Evolutionary conservation across 2,329 filamentous ascomycete genomes (phyloP).

Genomic region (Pestalotiopsis sp.): DNA sequence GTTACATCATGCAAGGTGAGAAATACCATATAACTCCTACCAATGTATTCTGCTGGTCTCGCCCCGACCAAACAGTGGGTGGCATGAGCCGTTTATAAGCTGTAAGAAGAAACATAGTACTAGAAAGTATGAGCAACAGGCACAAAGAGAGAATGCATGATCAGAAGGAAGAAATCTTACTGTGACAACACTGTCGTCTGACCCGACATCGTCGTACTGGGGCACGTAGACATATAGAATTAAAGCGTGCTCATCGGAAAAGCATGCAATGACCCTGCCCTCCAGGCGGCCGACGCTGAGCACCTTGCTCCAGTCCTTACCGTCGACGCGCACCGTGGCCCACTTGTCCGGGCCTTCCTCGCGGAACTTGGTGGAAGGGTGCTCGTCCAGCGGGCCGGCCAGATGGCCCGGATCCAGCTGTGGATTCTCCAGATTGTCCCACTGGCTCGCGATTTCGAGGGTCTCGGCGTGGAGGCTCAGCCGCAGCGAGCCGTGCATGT

Average conservation of each 20-base stretch:
- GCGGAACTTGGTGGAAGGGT: slow-evolving; percentile 81
- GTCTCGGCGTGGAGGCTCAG: slow-evolving; percentile 82
- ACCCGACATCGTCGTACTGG: slow-evolving; percentile 66
- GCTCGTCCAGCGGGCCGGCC: slow-evolving; percentile 71
- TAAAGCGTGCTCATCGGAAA: slow-evolving; percentile 77
- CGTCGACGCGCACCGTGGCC: slow-evolving; percentile 90
- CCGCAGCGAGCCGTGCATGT: slow-evolving; percentile 88
- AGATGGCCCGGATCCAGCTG: slow-evolving; percentile 81
- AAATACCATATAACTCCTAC: background rate
- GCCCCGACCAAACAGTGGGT: background rate
- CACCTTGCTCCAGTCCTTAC: slow-evolving; percentile 92
- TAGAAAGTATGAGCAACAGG: slow-evolving; percentile 20
- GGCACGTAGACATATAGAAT: slow-evolving; percentile 84
- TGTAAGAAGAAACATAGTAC: slow-evolving; percentile 36
- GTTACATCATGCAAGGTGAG: background rate
- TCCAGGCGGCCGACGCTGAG: slow-evolving; percentile 88
- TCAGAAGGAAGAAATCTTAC: slow-evolving; percentile 47
- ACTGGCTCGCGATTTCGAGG: slow-evolving; percentile 82
- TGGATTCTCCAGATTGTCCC: slow-evolving; percentile 85
- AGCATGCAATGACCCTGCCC: slow-evolving; percentile 90
- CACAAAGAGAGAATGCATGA: background rate
- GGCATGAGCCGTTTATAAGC: slow-evolving; percentile 15
- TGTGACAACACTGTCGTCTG: slow-evolving; percentile 76
- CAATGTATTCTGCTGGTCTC: background rate
- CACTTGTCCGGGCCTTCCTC: slow-evolving; percentile 79